Evolutionary conservation across 352 stramenopile genomes (phyloP), one percentile per base, ranked within the genome.

Genomic region (Pythium dissimile): DNA sequence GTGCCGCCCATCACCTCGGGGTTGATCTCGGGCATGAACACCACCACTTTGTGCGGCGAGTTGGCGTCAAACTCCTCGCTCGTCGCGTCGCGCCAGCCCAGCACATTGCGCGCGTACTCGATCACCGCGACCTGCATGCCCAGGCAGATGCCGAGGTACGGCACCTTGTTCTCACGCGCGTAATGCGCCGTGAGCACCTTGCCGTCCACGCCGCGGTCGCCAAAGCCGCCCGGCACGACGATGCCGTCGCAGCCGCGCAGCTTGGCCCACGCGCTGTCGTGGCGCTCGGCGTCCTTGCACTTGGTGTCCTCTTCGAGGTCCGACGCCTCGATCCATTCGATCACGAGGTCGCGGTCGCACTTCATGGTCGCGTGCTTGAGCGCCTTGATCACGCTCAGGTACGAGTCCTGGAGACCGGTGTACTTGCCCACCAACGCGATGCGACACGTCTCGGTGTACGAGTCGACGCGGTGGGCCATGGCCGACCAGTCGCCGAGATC

Each of bases 21-120:
- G 74, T 99, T 96, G 69, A 99, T 98, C 80, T 99, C 97, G 2
- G 97, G 97, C 98, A 99, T 99, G 76, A 99, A 99, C 48, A 99
- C 80, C n/a, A 99, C 92, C 31, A 98, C 94, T 62, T 95, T 96
- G 70, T 98, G 81, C 28, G 83, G 64, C 20, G 85, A 75, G 34
- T 89, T 66, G 41, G 86, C 73, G 54, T 94, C 67, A 63, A 99
- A 99, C 74, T 99, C 97, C 50, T 97, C 90, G 45, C 89, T 98
- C 73, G 98, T 98, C 54, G 96, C 95, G 64, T 95, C 84, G 52
- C 84, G 80, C 89, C 90, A 96, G 35, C 80, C 78, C 31, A 99
- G 73, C 20, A 98, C 81, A 60, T 97, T 97, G 59, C 97, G 93
- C 23, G 92, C 91, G 77, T 98, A 98, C 75, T 99, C 96, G 43